A percentile compares a stretch with the other conserved stretches of the same genome.
Evolutionary conservation across 257 asterid genomes (phyloP).

Genomic region (Agastache rugosa): DNA sequence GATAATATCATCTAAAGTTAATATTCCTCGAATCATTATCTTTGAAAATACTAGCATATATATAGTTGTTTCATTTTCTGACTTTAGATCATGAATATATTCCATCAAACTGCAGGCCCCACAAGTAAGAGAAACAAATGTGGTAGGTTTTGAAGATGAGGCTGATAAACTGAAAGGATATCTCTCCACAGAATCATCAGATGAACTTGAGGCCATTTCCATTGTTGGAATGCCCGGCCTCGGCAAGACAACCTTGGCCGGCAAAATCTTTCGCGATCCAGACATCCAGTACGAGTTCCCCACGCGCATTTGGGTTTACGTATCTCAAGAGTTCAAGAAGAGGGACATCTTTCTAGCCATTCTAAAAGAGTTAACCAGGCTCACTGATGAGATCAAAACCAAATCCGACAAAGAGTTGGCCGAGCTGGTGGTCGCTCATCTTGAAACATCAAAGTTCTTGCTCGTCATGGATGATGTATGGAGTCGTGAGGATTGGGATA

Average conservation of each 20-base stretch:
- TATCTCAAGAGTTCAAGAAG: constrained; percentile 48
- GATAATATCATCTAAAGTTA: too few species aligned
- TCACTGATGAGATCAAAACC: constrained; percentile 31
- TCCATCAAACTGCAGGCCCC: constrained; percentile 36
- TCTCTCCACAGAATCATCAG: constrained; percentile 42
- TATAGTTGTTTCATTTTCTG: too few species aligned
- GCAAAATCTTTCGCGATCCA: constrained; percentile 43
- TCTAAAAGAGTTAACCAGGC: constrained; percentile 37
- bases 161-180: constrained; percentile 40
- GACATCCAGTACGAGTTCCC: constrained; percentile 45
- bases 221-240: constrained; percentile 64
- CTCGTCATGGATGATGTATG: constrained; percentile 55
- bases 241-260: constrained; percentile 56
- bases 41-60: too few species aligned
- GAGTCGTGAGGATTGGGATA: constrained; percentile 43
- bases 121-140: constrained; percentile 37
- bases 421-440: constrained; percentile 8
- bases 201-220: constrained; percentile 43
- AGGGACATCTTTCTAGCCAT: constrained; percentile 48
- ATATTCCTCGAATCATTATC: too few species aligned
- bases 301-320: constrained; percentile 48
- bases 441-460: constrained; percentile 40
- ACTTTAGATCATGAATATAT: background rate
- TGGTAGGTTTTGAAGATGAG: constrained; percentile 63
- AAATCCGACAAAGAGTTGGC: constrained; percentile 38